Percentiles rank a stretch among this genome's conserved stretches.
These are phyloP conservation scores for Wickerhamiella sorbophila DNA, from an alignment of 805 yeast genomes.

Conservation along the genomic window DNA sequence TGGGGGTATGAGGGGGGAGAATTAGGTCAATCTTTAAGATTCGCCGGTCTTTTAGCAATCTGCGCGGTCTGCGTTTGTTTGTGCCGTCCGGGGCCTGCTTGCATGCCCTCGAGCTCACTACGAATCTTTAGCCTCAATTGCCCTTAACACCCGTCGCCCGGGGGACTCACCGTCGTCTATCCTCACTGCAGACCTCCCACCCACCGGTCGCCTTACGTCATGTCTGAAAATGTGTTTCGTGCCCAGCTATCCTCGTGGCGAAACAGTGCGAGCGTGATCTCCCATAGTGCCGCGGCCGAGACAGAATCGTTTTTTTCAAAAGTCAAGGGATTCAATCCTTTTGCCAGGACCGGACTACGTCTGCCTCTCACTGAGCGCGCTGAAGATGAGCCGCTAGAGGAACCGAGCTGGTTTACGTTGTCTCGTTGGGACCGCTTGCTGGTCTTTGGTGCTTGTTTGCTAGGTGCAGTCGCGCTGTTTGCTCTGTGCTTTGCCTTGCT, in stretches of 20 bases:
- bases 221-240: conserved; percentile 22
- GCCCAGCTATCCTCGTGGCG: conserved; percentile 25
- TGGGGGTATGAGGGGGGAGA: too few relatives aligned
- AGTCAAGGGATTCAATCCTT: conserved; percentile 19
- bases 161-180: too few relatives aligned
- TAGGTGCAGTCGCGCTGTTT: conserved; percentile 70
- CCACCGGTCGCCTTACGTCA: not conserved
- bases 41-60: too few relatives aligned
- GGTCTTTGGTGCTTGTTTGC: conserved; percentile 62
- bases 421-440: conserved; percentile 69
- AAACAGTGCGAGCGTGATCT: conserved; percentile 12
- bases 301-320: conserved; percentile 18
- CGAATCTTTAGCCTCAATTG: too few relatives aligned
- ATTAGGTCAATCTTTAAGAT: too few relatives aligned
- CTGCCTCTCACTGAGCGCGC: conserved; percentile 18
- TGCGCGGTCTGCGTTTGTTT: too few relatives aligned
- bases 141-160: too few relatives aligned
- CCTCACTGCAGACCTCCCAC: too few relatives aligned
- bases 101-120: too few relatives aligned
- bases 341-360: conserved; percentile 14
- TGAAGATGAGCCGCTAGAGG: conserved; percentile 22
- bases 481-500: conserved; percentile 66
- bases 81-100: too few relatives aligned
- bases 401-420: conserved; percentile 28
- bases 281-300: conserved; percentile 15